A percentile compares a stretch with the other conserved stretches of the same genome.
phyloP scores from a whole-genome alignment of 768 basidiomycete species.

The Panaeolus cyanescens region DNA sequence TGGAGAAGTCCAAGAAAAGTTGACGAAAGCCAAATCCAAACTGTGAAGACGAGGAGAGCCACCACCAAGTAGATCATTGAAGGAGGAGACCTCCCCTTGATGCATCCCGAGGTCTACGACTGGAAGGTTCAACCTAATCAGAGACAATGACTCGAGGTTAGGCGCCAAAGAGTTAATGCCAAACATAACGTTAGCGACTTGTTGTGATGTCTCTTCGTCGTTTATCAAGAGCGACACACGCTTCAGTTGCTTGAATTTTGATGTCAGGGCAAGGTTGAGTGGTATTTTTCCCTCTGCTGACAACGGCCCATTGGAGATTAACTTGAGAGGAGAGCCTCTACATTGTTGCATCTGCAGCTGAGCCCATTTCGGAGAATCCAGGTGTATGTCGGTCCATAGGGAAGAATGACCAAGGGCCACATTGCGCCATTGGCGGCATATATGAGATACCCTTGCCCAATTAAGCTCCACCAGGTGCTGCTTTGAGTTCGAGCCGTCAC shows the following conservation, averaged over 20 bases:
- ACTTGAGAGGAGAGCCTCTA: neutral
- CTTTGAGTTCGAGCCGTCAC: too few relatives aligned
- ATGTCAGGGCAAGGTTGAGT: neutral
- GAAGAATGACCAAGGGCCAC: neutral
- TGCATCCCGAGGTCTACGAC: neutral
- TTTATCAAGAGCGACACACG: neutral
- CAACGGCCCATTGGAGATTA: neutral
- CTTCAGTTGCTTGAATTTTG: neutral
- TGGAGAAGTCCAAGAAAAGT: neutral
- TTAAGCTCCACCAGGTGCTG: neutral
- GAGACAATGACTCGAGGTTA: neutral
- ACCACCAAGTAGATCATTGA: neutral
- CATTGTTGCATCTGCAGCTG: neutral
- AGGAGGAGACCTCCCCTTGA: neutral
- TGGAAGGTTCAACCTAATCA: neutral
- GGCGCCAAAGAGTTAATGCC: neutral
- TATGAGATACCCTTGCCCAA: neutral
- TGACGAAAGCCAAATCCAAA: neutral
- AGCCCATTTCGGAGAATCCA: neutral
- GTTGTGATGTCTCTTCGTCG: neutral
- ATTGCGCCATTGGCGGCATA: neutral
- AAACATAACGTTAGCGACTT: neutral
- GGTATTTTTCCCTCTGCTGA: neutral
- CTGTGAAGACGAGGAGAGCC: neutral
- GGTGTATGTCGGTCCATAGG: neutral